Conservation (phyloP, 257 asterid species). For the Nicotiana otophora region DNA sequence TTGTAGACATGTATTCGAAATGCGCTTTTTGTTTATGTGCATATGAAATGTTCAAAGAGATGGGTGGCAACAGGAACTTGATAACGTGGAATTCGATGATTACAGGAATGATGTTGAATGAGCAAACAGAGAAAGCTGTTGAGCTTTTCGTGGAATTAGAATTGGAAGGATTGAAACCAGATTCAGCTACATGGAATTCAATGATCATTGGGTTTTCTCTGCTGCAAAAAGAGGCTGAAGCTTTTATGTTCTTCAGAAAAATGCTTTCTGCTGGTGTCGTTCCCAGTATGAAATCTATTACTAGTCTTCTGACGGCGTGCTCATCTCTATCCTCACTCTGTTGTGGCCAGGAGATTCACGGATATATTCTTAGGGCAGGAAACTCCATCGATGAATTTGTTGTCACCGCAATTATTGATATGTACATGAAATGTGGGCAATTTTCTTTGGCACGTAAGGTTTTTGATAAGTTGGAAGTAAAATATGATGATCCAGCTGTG, state of each 20-base stretch:
- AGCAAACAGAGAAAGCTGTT: slow-evolving; percentile 45
- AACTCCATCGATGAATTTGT: slow-evolving; percentile 36
- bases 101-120: slow-evolving; percentile 67
- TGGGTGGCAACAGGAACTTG: slow-evolving; percentile 46
- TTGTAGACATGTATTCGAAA: slow-evolving; percentile 80
- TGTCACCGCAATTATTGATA: slow-evolving; percentile 71
- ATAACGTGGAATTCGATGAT: slow-evolving; percentile 87
- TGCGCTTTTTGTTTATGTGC: slow-evolving; percentile 69
- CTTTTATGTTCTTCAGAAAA: slow-evolving; percentile 58
- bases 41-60: slow-evolving; percentile 43
- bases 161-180: slow-evolving; percentile 44
- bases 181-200: slow-evolving; percentile 77
- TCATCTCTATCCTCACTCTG: slow-evolving; percentile 38
- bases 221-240: slow-evolving; percentile 45
- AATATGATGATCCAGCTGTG: slow-evolving; percentile 63
- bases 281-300: slow-evolving; percentile 45
- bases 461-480: slow-evolving; percentile 41
- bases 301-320: slow-evolving; percentile 67
- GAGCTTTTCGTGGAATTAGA: slow-evolving; percentile 48
- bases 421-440: slow-evolving; percentile 86
- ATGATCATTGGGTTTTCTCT: slow-evolving; percentile 75
- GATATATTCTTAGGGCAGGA: slow-evolving; percentile 42
- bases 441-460: slow-evolving; percentile 34
- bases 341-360: slow-evolving; percentile 66
- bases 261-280: slow-evolving; percentile 42